Percentiles rank a stretch among this genome's conserved stretches.
Conservation (phyloP, 1,284 basidiomycete species). For the Leccinum insolens region DNA sequence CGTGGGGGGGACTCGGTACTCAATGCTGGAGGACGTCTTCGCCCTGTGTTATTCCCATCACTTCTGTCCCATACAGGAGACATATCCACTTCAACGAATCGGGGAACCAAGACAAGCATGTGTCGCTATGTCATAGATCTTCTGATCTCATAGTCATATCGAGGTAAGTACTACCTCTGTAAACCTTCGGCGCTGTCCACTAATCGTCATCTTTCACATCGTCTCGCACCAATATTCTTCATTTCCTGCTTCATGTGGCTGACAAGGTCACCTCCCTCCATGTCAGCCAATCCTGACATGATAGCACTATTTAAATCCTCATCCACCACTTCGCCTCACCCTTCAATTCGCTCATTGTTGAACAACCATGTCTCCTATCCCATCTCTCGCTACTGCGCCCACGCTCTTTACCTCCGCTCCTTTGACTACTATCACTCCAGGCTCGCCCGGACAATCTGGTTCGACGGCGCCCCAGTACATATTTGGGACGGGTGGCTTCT, state of each 20-base stretch:
- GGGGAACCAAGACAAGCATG: neutral
- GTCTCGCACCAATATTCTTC: neutral
- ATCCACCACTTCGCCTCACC: neutral
- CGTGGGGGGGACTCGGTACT: neutral
- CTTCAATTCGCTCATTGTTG: conserved; percentile 10
- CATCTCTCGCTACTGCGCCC: conserved; percentile 16
- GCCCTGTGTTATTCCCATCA: neutral
- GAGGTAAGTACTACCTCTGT: neutral
- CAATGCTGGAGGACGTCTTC: neutral
- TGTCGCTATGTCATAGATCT: neutral
- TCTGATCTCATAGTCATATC: neutral
- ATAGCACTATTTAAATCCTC: neutral
- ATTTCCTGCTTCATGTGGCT: neutral
- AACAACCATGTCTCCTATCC: conserved; percentile 28
- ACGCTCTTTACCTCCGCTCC: conserved; percentile 4
- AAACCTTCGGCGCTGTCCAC: neutral
- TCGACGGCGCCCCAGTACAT: conserved; percentile 5
- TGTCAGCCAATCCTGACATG: conserved; percentile 8
- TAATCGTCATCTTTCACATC: neutral
- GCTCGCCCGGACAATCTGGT: neutral
- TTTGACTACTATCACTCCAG: conserved; percentile 1
- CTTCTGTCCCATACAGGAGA: neutral
- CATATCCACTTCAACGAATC: neutral
- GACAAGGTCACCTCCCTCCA: neutral
- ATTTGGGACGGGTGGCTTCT: conserved; percentile 19